Base-by-base conservation (phyloP, 1,139 yeast genomes). In the Candida sp. region DNA sequence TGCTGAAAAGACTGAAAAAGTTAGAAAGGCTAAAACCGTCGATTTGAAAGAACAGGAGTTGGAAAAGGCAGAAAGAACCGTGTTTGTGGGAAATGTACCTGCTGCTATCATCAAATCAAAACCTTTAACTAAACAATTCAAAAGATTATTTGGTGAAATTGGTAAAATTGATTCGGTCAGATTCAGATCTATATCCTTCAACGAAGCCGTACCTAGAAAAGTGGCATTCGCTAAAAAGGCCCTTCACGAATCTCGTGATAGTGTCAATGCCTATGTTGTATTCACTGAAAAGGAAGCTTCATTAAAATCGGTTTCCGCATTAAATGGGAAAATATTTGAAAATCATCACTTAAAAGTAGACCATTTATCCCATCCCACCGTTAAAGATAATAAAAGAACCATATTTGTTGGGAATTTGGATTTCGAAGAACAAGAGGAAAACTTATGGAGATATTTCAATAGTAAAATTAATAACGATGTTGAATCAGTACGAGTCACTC, bases 361-460 rank as follows among this genome's bases (percentile, higher is more conserved):
- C 63, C 90, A 90, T 47, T 87, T 91, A 19, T 80, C 95, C 0
- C 97, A 91, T 60, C 99, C 99, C 21, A 75, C 90, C 5, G 81
- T 85, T 50, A 91, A 87, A 56, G 96, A 89, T 56, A 84, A 85
- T 61, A 86, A 83, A 60, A 77, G 90, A 51, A 84, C 95, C 33
- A 79, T 95, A 33, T 95, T 95, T 61, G 93, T 95, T 30, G 99
- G 99, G 30, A 93, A 93, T 62, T 74, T 93, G 52, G 96, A 90
- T 61, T 95, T 93, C 60, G 97, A 90, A 62, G 96, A 88, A 61
- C 78, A 79, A 47, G 99, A 93, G 64, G 99, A 93, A 61, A 76
- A 81, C 30, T 72, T 93, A 42, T 95, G 97, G 96, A 76, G 73
- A 46, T 89, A 86, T 62, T 95, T 95, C 66, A 77, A 74, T 52